Evolutionary conservation across 202 grass and related monocot genomes (phyloP), one percentile per base, ranked within the genome.

Genomic region (Cymbopogon flexuosus): DNA sequence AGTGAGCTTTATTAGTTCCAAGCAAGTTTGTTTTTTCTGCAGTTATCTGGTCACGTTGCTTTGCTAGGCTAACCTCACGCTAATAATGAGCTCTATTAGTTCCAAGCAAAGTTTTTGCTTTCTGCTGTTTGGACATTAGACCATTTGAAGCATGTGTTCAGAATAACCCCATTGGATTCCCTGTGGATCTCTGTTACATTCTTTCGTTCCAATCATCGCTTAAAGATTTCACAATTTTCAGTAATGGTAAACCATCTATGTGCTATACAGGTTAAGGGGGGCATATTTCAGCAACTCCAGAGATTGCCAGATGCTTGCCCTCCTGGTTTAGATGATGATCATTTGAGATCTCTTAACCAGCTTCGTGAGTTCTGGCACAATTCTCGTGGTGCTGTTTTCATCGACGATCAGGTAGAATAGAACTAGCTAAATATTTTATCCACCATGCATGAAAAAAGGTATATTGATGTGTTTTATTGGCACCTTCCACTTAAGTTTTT

Each of bases 311-410:
- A 90, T 92, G 84, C 81, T 65, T 92, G 72, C 61, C 89, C 94
- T 33, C 37, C 64, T 75, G 88, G 88, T 54, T 79, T 94, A 66
- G 86, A 94, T 63, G 88, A 80, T 42, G 74, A 87, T 46, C 83
- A 94, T 78, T 76, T 97, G 68, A 83, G 80, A 88, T 89, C 81
- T 12, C 54, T 93, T 57, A 92, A 94, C 79, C 81, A 78, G 77
- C 80, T 97, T 74, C 86, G 88, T 5, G 85, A 85, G 54, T 97
- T 97, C 67, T 97, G 94, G 94, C 86, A 90, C 86, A 94, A 81
- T 80, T 94, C 83, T 66, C 67, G 76, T 45, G 93, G 93, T 76
- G 81, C 91, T 68, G 42, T 97, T 76, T 73, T 89, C 57, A 70
- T 97, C 4, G 89, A 97, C 42, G 89, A 92, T 76, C 87, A 94